Percentiles rank a stretch among this genome's conserved stretches.
Evolutionary conservation across 2,329 filamentous ascomycete species (phyloP).

Genomic region (Pseudogymnoascus sp.): DNA sequence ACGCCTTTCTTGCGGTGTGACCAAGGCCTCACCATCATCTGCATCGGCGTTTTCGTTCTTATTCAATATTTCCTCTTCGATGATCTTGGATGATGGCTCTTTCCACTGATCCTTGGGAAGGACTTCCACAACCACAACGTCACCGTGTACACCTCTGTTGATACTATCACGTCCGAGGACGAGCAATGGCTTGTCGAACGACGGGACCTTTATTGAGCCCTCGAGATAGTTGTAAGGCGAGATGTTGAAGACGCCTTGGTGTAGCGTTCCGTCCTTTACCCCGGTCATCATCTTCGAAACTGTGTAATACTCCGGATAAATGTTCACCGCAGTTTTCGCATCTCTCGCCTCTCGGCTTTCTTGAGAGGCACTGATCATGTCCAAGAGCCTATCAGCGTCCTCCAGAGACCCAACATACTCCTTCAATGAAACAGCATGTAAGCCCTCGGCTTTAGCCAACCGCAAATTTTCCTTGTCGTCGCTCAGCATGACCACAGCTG

Average conservation of each 20-base stretch:
- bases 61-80: conserved; percentile 87
- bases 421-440: conserved; percentile 60
- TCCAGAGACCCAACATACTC: conserved; percentile 81
- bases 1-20: conserved; percentile 79
- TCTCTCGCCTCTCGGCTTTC: conserved; percentile 58
- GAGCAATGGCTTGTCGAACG: conserved; percentile 82
- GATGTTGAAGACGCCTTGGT: conserved; percentile 93
- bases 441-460: conserved; percentile 68
- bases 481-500: conserved; percentile 84
- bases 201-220: conserved; percentile 79
- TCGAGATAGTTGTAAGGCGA: conserved; percentile 98
- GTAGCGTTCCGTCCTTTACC: conserved; percentile 77
- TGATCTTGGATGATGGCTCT: conserved; percentile 85
- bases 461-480: conserved; percentile 83
- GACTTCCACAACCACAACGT: conserved; percentile 87
- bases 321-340: conserved; percentile 55
- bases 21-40: conserved; percentile 66
- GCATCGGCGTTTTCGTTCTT: conserved; percentile 89
- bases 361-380: conserved; percentile 82
- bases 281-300: conserved; percentile 93
- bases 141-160: conserved; percentile 86
- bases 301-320: conserved; percentile 85
- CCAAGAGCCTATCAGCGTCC: conserved; percentile 75
- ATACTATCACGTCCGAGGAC: conserved; percentile 91
- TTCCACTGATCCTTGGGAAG: conserved; percentile 96